These are phyloP conservation scores for Phytopythium mirpurense DNA, from an alignment of 352 stramenopile species.

Conservation along the genomic window DNA sequence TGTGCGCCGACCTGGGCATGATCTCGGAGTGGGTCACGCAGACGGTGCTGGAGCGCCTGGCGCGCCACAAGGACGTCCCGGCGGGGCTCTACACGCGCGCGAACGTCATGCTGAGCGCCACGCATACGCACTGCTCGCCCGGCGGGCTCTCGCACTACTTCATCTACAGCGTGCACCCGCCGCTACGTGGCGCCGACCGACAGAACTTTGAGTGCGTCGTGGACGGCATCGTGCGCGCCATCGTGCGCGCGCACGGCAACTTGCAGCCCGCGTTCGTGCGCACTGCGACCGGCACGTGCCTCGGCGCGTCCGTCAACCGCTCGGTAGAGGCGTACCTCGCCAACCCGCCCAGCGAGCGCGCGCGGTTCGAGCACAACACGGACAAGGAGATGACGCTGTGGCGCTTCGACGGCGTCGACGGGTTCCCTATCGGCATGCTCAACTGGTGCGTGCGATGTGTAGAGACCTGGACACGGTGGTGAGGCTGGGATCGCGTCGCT, in stretches of 20 bases:
- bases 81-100: conserved; percentile 44
- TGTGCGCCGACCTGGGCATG: conserved; percentile 88
- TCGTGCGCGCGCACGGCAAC: conserved; percentile 76
- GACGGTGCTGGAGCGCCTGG: conserved; percentile 59
- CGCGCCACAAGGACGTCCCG: conserved; percentile 36
- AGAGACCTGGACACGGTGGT: no score
- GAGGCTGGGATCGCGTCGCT: background rate
- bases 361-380: conserved; percentile 76
- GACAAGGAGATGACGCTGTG: conserved; percentile 93
- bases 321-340: conserved; percentile 86
- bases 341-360: conserved; percentile 82
- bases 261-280: conserved; percentile 58
- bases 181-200: conserved; percentile 56
- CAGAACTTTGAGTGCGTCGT: conserved; percentile 91
- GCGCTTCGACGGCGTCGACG: conserved; percentile 76
- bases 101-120: conserved; percentile 89
- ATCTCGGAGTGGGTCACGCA: conserved; percentile 87
- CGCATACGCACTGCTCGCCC: conserved; percentile 89
- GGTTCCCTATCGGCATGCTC: conserved; percentile 85
- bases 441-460: conserved; percentile 57
- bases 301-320: conserved; percentile 86
- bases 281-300: conserved; percentile 52
- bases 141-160: conserved; percentile 91
- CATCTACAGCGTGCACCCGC: conserved; percentile 86
- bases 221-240: conserved; percentile 79